Evolutionary conservation across 257 asterid species (phyloP), one percentile per base, ranked within the genome.

Genomic region (Phtheirospermum japonicum): DNA sequence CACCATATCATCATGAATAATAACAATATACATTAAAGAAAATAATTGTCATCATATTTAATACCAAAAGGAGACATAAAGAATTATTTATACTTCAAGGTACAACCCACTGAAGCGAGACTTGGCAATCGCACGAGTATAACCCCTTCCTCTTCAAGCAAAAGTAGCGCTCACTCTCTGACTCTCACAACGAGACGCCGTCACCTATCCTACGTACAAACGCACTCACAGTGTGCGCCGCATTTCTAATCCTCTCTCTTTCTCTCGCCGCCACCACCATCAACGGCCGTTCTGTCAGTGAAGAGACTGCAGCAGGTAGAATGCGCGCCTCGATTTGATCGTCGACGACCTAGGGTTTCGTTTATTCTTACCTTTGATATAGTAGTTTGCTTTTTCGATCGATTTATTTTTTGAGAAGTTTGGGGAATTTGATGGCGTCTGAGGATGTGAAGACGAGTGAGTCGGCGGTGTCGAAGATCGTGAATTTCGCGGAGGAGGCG

Each of bases 401-500:
- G 68, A 46, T 57, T 63, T 48, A 42, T 6, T 16, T 63, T 34
- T 60, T n/a, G 34, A 14, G 10, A 31, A 45, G 31, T 52, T 53
- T 45, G 55, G 66, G 68, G 70, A 45, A 42, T 53, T 70, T 33
- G 71, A 86, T 86, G 95, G 94, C 94, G 58, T 86, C 97, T 14
- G 97, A 86, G 82, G 97, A 89, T 78, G 95, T 86, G 72, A 81
- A 89, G 65, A 40, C 85, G 72, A 74, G 83, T 62, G 89, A 84
- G 50, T 86, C 92, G 61, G 90, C 95, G 20, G 90, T 89, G 59
- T 77, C 92, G 61, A 89, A 84, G 88, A 80, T 89, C 50, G 97
- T 89, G 54, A 89, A 80, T 76, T 68, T 89, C 26, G 94, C 95
- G 4, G 97, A 86, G 80, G 95, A 81, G 75, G 97, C 95, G 59